Evolutionary conservation across 805 yeast species (phyloP).

Genomic region (Lipomyces japonicus): DNA sequence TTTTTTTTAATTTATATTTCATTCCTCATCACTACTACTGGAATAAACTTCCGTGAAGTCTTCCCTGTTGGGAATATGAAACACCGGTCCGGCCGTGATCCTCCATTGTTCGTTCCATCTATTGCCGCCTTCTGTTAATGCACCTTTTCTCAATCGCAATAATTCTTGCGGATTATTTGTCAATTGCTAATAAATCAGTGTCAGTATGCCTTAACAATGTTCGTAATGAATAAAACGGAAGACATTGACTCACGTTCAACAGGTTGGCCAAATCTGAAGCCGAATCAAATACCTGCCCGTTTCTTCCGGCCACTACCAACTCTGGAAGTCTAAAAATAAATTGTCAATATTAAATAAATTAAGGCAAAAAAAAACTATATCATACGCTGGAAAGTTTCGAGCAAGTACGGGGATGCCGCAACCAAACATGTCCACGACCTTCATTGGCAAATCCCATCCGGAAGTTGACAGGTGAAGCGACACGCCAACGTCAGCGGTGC

Average conservation of each 20-base stretch:
- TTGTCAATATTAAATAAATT: background rate
- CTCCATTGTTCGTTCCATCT: slow-evolving; percentile 83
- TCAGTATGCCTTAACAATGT: background rate
- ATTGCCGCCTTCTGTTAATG: slow-evolving; percentile 58
- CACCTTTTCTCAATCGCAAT: slow-evolving; percentile 57
- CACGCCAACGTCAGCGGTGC: slow-evolving; percentile 79
- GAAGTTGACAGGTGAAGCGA: slow-evolving; percentile 89
- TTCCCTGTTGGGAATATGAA: slow-evolving; percentile 30
- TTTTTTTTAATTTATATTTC: background rate
- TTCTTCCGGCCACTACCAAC: slow-evolving; percentile 60
- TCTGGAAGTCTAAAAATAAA: slow-evolving; percentile 49
- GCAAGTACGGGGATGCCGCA: slow-evolving; percentile 91
- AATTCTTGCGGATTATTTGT: slow-evolving; percentile 35
- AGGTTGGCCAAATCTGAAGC: slow-evolving; percentile 44
- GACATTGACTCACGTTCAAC: slow-evolving; percentile 3
- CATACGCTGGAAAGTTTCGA: slow-evolving; percentile 62
- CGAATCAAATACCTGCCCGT: slow-evolving; percentile 60
- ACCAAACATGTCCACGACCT: slow-evolving; percentile 92
- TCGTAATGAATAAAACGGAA: background rate
- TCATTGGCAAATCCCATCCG: slow-evolving; percentile 96
- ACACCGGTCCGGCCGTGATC: slow-evolving; percentile 44
- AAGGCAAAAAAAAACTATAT: background rate
- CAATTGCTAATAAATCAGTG: background rate
- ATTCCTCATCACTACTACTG: slow-evolving; percentile 23
- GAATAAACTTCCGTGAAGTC: slow-evolving; percentile 21